Evolutionary conservation across 176 grass and related monocot species (phyloP), one percentile per base, ranked within the genome.

Genomic region (Musa schizocarpa): DNA sequence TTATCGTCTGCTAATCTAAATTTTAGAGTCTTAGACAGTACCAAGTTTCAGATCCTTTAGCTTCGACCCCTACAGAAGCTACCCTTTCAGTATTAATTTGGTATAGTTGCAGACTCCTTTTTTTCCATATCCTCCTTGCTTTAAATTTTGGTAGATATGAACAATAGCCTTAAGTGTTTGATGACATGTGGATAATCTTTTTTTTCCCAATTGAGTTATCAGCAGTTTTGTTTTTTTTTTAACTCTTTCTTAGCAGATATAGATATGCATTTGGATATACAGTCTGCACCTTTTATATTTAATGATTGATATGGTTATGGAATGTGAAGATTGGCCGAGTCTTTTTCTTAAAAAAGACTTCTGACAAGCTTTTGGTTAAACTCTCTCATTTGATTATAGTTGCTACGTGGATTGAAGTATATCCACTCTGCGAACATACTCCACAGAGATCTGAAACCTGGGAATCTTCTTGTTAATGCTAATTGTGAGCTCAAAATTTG

Each of bases 401-500:
- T 86, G 27, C 74, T 86, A 8, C 78, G 84, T 73, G 84, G 84
- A 25, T 66, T 86, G 56, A 86, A 86, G 68, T 81, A 86, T 29
- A 73, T 86, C 25, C 84, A 86, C 43, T 86, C 84, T 2, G 84
- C 79, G 13, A 86, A 86, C 58, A 86, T 86, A 66, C 79, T 86
- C 1, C 84, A 86, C 50, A 61, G 84, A 67, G 84, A 86, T 56
- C 67, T 86, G 11, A 86, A 86, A 52, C 84, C 84, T 17, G 74
- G 74, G 11, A 86, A 86, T 66, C 79, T 86, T 22, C 74, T 86
- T 49, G 79, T 86, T 51, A 86, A 86, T 78, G 79, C 74, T 55
- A 86, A 86, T 20, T 86, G 84, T 72, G 84, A 86, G 19, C 71
- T 86, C 19, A 86, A 86, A 57, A 86, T 86, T 49, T 81, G 84